Conservation (phyloP, 176 grass and related monocot genomes). For the Hordeum vulgare region MorexV3_pseudomolecules_assembly NC_058522.1:561988493-561988992, state of each 20-base stretch:
- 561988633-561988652: neutral
- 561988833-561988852: neutral
- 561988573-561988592: neutral
- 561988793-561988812: neutral
- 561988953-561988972: neutral
- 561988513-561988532: neutral
- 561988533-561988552: neutral
- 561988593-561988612: neutral
- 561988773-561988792: conserved; percentile 3
- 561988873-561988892: neutral
- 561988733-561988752: neutral
- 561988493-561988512: neutral
- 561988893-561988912: neutral
- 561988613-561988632: neutral
- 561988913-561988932: neutral
- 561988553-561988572: neutral
- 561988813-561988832: neutral
- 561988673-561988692: neutral
- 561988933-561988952: neutral
- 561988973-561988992: neutral
- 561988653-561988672: neutral
- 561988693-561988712: neutral
- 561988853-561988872: neutral
- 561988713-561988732: neutral
- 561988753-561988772: neutral